phyloP scores from a whole-genome alignment of 345 rosid genomes.

The Chamaenerion angustifolium region DNA sequence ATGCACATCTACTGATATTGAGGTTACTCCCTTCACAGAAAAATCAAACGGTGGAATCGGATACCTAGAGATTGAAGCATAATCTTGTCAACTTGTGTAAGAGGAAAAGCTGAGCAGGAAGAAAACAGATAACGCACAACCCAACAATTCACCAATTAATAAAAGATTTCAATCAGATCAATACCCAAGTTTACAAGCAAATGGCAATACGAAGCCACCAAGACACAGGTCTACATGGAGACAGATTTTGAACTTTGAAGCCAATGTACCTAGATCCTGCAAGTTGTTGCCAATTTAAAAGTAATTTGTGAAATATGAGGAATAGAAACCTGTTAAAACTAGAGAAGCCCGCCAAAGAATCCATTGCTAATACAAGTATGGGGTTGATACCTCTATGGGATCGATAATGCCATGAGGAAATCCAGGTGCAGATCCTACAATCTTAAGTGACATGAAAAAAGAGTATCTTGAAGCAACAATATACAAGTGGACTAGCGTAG shows the following conservation, averaged over 20 bases:
- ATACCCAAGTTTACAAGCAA: conserved; percentile 84
- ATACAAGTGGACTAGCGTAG: neutral
- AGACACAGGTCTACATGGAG: conserved; percentile 97
- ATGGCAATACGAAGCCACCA: conserved; percentile 96
- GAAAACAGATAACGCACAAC: neutral
- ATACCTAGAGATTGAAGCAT: conserved; percentile 30
- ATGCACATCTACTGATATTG: conserved; percentile 83
- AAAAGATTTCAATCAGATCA: conserved; percentile 7
- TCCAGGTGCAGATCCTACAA: conserved; percentile 98
- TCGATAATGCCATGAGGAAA: conserved; percentile 96
- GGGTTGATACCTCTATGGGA: conserved; percentile 67
- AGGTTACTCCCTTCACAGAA: conserved; percentile 75
- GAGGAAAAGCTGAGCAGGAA: neutral
- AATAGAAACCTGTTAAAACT: no score
- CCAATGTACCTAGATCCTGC: conserved; percentile 89
- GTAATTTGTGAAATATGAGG: no score
- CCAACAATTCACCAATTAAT: neutral
- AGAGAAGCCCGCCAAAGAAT: no score
- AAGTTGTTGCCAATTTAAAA: conserved; percentile 6
- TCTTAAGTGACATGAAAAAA: conserved; percentile 27
- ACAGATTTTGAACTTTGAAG: conserved; percentile 62
- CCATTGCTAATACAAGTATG: neutral
- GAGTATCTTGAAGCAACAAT: neutral
- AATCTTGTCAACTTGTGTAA: neutral
- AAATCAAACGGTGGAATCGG: conserved; percentile 84